Conservation (phyloP, 2,329 filamentous ascomycete species). For the Cryoendolithus antarcticus region DNA sequence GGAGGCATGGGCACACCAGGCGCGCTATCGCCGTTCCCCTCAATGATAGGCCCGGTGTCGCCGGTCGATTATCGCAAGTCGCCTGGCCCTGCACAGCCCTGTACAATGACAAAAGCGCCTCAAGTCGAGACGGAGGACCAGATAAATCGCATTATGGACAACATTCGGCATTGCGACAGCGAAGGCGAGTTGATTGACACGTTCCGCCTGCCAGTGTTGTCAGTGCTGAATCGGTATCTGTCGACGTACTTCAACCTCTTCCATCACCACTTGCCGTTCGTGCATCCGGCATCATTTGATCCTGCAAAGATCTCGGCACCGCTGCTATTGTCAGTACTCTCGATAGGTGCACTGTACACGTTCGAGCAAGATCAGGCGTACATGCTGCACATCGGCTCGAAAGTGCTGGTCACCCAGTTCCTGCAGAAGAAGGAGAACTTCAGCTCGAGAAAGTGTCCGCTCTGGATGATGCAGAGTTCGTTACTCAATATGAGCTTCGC, state of each 20-base stretch:
- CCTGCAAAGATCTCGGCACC: slow-evolving; percentile 70
- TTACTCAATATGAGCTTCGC: slow-evolving; percentile 98
- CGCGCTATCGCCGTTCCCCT: slow-evolving; percentile 59
- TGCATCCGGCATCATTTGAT: slow-evolving; percentile 84
- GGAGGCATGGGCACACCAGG: slow-evolving; percentile 60
- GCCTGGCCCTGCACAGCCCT: slow-evolving; percentile 51
- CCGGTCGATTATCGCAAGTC: slow-evolving; percentile 59
- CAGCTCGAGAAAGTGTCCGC: slow-evolving; percentile 88
- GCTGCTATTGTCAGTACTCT: slow-evolving; percentile 76
- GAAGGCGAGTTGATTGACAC: slow-evolving; percentile 76
- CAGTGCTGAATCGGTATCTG: slow-evolving; percentile 78
- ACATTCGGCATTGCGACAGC: slow-evolving; percentile 67
- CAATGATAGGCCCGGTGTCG: slow-evolving; percentile 55
- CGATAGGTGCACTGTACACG: slow-evolving; percentile 89
- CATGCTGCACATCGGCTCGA: slow-evolving; percentile 93
- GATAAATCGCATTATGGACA: slow-evolving; percentile 71
- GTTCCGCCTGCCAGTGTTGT: slow-evolving; percentile 72
- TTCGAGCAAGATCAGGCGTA: slow-evolving; percentile 97
- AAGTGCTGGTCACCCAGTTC: slow-evolving; percentile 93
- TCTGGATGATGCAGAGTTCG: slow-evolving; percentile 98
- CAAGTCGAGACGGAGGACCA: slow-evolving; percentile 78
- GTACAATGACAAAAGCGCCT: slow-evolving; percentile 59
- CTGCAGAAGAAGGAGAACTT: slow-evolving; percentile 98
- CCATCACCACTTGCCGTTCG: slow-evolving; percentile 89
- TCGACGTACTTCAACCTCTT: slow-evolving; percentile 95